Conservation (phyloP, 2,329 filamentous ascomycete genomes). For the Talaromyces piceae region DNA sequence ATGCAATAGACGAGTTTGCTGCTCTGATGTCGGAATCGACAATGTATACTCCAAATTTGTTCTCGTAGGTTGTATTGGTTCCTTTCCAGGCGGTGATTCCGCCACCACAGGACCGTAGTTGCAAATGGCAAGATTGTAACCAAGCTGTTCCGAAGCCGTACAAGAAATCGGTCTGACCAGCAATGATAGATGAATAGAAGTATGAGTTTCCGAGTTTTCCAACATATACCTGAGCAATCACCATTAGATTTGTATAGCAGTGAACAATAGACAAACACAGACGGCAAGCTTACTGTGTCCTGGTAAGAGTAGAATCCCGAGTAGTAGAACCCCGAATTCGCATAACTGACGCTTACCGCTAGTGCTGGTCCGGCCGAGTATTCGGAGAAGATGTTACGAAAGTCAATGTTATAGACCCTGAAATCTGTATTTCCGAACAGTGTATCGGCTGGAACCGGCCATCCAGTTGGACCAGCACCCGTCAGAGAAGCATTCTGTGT, state of each 20-base stretch:
- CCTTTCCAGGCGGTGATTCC: slow-evolving; percentile 65
- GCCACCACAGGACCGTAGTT: slow-evolving; percentile 55
- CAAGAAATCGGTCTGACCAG: slow-evolving; percentile 61
- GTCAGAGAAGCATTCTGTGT: slow-evolving; percentile 57
- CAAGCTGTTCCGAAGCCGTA: slow-evolving; percentile 62
- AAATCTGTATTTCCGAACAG: slow-evolving; percentile 59
- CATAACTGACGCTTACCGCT: slow-evolving; percentile 53
- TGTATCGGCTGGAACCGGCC: slow-evolving; percentile 51
- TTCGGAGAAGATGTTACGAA: slow-evolving; percentile 53
- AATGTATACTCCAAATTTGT: slow-evolving; percentile 62
- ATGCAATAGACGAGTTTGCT: slow-evolving; percentile 43
- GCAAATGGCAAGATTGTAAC: slow-evolving; percentile 48
- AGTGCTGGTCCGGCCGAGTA: slow-evolving; percentile 50
- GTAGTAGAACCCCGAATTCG: slow-evolving; percentile 61
- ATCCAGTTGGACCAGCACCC: slow-evolving; percentile 55
- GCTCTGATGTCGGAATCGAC: slow-evolving; percentile 47
- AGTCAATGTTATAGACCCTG: slow-evolving; percentile 60
- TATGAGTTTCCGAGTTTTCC: slow-evolving; percentile 61
- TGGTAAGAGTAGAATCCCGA: slow-evolving; percentile 61
- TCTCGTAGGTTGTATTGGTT: slow-evolving; percentile 57
- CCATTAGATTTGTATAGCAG: neutral
- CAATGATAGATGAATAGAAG: slow-evolving; percentile 54
- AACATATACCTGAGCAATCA: slow-evolving; percentile 43
- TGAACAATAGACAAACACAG: neutral
- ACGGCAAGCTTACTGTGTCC: slow-evolving; percentile 47